Evolutionary conservation across 805 yeast species (phyloP), one percentile per base, ranked within the genome.

Genomic region (Nakazawaea ishiwadae): DNA sequence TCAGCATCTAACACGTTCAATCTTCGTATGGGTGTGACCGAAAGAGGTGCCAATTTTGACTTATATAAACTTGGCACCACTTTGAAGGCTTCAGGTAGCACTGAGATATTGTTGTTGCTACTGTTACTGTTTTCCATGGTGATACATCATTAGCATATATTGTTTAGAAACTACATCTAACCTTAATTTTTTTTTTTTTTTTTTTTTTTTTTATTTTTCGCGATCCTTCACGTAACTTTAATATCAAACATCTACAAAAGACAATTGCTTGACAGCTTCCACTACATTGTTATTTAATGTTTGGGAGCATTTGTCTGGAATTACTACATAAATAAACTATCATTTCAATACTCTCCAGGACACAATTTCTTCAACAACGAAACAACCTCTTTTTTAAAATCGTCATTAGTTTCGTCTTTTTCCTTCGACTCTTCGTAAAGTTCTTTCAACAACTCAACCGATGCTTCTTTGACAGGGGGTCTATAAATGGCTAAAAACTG

Each of bases 401-500:
- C 76, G 35, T 74, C 78, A 49, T 76, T 76, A 19, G 52, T 51
- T 16, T 51, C 52, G 3, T 47, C 43, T 9, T 47, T 48, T 8
- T 26, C 37, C 15, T 37, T 14, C 15, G 62, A 44, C 24, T 61
- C 59, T 29, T 67, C 68, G 32, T 73, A 63, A 48, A 81, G 55
- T 12, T 73, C 75, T 37, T 59, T 59, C 39, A 81, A 62, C 3
- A 80, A 63, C 3, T 62, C 64, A 20, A 80, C 52, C 51, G 84
- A 77, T 10, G 65, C 63, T 3, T 58, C 67, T 46, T 81, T 76
- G 21, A 77, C 87, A 0, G 98, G 97, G 1, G 96, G 96, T 52
- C 96, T 75, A 59, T 86, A 85, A 91, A 88, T 84, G 41, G 90
- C 77, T 46, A 93, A 63, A 53, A 83, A 87, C 49, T 85, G 86